Percentiles rank a stretch among this genome's conserved stretches.
Evolutionary conservation across 1,284 basidiomycete species (phyloP).

Genomic region (Leucoagaricus sp.): DNA sequence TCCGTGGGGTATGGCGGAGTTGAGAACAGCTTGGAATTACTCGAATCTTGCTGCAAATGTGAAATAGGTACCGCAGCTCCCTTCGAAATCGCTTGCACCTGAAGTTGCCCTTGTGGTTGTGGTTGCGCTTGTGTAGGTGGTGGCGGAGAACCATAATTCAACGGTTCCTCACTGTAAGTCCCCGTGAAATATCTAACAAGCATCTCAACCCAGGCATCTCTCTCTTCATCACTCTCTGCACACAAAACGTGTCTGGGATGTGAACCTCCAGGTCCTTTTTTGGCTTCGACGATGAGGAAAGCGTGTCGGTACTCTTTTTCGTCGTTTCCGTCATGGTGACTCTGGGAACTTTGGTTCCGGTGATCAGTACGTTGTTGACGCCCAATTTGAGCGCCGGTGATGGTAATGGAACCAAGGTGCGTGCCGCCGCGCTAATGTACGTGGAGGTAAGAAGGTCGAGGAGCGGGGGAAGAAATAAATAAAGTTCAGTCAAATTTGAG

Average conservation of each 20-base stretch:
- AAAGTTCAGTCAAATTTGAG: background rate
- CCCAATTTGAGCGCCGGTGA: slow-evolving; percentile 87
- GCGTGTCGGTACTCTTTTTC: slow-evolving; percentile 96
- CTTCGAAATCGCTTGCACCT: slow-evolving; percentile 42
- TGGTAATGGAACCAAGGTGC: slow-evolving; percentile 86
- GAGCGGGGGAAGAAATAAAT: background rate
- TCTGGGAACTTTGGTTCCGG: too few relatives aligned
- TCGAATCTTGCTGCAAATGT: slow-evolving; percentile 53
- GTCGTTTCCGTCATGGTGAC: slow-evolving; percentile 46
- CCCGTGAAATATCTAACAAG: slow-evolving; percentile 85
- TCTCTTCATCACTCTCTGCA: slow-evolving; percentile 91
- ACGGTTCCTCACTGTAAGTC: slow-evolving; percentile 65
- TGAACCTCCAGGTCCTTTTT: slow-evolving; percentile 68
- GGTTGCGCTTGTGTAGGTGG: slow-evolving; percentile 20
- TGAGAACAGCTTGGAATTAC: slow-evolving; percentile 65
- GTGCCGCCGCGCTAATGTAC: slow-evolving; percentile 76
- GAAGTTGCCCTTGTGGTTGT: slow-evolving; percentile 26
- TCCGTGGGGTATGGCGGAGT: slow-evolving; percentile 37
- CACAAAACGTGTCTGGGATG: slow-evolving; percentile 90
- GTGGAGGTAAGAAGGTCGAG: slow-evolving; percentile 10
- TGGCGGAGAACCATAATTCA: slow-evolving; percentile 34
- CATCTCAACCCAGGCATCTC: slow-evolving; percentile 94
- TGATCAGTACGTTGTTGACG: slow-evolving; percentile 63
- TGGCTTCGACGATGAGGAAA: slow-evolving; percentile 92
- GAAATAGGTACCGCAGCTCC: slow-evolving; percentile 63